Conservation (phyloP, 257 asterid genomes). For the Nicotiana sylvestris region DNA sequence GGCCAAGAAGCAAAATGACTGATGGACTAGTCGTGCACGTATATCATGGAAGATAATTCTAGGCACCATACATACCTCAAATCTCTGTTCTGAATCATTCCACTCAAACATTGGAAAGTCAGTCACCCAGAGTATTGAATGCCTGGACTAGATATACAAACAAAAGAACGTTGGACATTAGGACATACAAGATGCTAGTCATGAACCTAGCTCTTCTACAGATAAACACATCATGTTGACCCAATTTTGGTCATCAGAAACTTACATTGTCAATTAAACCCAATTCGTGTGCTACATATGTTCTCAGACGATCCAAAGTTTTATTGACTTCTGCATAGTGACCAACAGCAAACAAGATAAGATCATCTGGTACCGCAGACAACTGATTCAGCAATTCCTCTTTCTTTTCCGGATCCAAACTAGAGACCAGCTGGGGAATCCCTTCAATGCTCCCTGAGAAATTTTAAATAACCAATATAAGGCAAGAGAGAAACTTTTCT, state of each 20-base stretch:
- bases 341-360: slow-evolving; percentile 93
- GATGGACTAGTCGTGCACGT: slow-evolving; percentile 1
- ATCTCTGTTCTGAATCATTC: slow-evolving; percentile 84
- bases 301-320: slow-evolving; percentile 68
- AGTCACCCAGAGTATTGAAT: slow-evolving; percentile 94
- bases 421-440: slow-evolving; percentile 67
- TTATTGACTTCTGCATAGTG: slow-evolving; percentile 65
- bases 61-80: slow-evolving; percentile 61
- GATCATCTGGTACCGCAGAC: slow-evolving; percentile 73
- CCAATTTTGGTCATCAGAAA: neutral
- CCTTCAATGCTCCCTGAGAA: slow-evolving; percentile 82
- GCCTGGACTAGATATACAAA: slow-evolving; percentile 52
- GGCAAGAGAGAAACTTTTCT: neutral
- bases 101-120: slow-evolving; percentile 99
- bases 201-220: slow-evolving; percentile 9
- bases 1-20: neutral
- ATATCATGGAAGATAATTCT: slow-evolving; percentile 5
- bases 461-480: slow-evolving; percentile 11
- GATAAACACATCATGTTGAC: neutral
- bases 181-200: slow-evolving; percentile 9
- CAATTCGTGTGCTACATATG: slow-evolving; percentile 63
- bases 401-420: slow-evolving; percentile 50
- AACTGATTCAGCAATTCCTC: slow-evolving; percentile 48
- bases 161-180: slow-evolving; percentile 18
- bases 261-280: slow-evolving; percentile 83